A percentile compares a stretch with the other conserved stretches of the same genome.
Conservation (phyloP, 495 filamentous ascomycete genomes). For the Xylaria grammica region DNA sequence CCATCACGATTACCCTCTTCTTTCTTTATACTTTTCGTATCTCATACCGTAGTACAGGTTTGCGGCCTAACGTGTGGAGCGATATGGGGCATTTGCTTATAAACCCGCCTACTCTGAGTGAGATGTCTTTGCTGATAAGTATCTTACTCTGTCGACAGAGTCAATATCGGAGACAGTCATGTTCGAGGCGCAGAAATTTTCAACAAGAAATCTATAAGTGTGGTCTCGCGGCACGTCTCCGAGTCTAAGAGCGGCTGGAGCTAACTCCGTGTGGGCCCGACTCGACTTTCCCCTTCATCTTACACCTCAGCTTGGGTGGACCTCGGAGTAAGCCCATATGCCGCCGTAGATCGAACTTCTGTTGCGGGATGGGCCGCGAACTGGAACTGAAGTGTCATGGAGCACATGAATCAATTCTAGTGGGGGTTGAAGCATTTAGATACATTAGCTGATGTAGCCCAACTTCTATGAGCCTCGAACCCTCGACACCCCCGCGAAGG, state of each 20-base stretch:
- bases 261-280: conserved; percentile 11
- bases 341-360: too few species aligned
- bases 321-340: conserved; percentile 11
- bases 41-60: background rate
- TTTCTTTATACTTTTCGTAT: conserved; percentile 2
- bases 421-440: too few species aligned
- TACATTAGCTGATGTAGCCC: too few species aligned
- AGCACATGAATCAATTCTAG: too few species aligned
- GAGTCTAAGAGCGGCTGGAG: conserved; percentile 10
- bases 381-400: background rate
- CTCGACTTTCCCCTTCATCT: background rate
- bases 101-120: background rate
- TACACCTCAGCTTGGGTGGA: background rate
- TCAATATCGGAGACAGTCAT: background rate
- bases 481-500: too few species aligned
- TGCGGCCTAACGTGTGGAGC: background rate
- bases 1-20: background rate
- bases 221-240: background rate
- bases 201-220: background rate
- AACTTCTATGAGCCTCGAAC: too few species aligned
- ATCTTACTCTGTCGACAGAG: too few species aligned
- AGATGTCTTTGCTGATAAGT: too few species aligned
- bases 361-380: background rate
- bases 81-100: background rate
- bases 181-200: background rate